A percentile compares a stretch with the other conserved stretches of the same genome.
phyloP scores from a whole-genome alignment of 345 rosid genomes.

The Euphorbia peplus region DNA sequence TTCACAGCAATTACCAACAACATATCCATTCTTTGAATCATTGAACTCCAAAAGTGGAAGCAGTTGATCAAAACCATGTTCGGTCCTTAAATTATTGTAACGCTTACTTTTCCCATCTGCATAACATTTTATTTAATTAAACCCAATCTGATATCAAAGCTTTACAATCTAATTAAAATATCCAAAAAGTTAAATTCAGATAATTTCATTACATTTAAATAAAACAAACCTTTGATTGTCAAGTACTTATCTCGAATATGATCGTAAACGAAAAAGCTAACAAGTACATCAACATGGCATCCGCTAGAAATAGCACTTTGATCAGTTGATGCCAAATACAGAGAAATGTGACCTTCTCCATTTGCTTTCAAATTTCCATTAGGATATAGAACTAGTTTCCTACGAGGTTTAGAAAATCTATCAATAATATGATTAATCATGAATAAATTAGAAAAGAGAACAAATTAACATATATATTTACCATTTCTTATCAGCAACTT shows the following conservation, averaged over 20 bases:
- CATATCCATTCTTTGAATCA: constrained; percentile 10
- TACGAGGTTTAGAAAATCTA: too few species aligned
- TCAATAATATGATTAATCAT: neutral
- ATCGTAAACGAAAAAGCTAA: neutral
- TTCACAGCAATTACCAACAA: constrained; percentile 11
- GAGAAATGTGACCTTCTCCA: constrained; percentile 3
- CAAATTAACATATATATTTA: neutral
- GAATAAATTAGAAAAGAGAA: too few species aligned
- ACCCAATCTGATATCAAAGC: too few species aligned
- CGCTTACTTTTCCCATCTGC: constrained; percentile 1
- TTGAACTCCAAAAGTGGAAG: neutral
- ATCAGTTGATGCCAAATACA: neutral
- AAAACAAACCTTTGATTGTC: neutral
- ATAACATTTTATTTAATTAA: neutral
- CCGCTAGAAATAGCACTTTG: neutral
- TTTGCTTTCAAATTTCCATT: neutral
- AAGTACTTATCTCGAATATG: constrained; percentile 9
- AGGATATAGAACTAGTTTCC: constrained; percentile 8
- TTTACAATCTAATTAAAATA: too few species aligned
- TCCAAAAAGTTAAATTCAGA: too few species aligned
- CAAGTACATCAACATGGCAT: neutral
- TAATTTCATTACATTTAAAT: too few species aligned
- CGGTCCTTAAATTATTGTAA: neutral
- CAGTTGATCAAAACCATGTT: constrained; percentile 5
- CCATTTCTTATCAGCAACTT: constrained; percentile 43